phyloP scores from a whole-genome alignment of 306 rosid genomes.

The Cercis canadensis region DNA sequence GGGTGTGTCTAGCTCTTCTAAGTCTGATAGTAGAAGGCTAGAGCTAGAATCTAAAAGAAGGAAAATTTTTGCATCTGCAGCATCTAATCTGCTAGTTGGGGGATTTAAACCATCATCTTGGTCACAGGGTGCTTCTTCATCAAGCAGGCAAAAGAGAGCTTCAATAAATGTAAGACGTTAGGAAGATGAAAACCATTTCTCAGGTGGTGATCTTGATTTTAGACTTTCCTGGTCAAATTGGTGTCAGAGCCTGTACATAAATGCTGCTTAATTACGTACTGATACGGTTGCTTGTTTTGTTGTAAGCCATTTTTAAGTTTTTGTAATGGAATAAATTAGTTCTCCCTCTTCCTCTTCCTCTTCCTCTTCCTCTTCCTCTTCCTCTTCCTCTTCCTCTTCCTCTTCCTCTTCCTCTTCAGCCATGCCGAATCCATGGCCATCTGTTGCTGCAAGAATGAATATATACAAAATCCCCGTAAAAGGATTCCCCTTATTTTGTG shows the following conservation, averaged over 20 bases:
- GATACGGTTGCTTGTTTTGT: not conserved
- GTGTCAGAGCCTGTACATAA: constrained; percentile 30
- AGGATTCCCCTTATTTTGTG: no score
- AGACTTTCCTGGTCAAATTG: not conserved
- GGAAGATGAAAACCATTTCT: constrained; percentile 14
- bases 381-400: no score
- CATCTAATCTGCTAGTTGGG: constrained; percentile 67
- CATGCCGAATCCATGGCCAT: no score
- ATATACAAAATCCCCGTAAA: no score
- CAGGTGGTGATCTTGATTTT: not conserved
- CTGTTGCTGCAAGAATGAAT: no score
- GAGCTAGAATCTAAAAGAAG: constrained; percentile 80
- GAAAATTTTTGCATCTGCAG: constrained; percentile 70
- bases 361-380: no score
- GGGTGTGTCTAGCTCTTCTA: constrained; percentile 51
- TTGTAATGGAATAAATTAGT: not conserved
- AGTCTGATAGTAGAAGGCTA: constrained; percentile 50
- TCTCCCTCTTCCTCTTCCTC: no score
- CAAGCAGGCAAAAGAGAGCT: constrained; percentile 46
- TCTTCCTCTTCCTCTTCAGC: no score
- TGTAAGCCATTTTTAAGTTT: not conserved
- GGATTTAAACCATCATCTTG: constrained; percentile 72
- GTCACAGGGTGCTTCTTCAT: constrained; percentile 51
- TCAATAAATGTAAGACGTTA: constrained; percentile 43
- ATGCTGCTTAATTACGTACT: not conserved